phyloP scores from a whole-genome alignment of 2,329 filamentous ascomycete species.

The Ophiostoma novo-ulmi region DNA sequence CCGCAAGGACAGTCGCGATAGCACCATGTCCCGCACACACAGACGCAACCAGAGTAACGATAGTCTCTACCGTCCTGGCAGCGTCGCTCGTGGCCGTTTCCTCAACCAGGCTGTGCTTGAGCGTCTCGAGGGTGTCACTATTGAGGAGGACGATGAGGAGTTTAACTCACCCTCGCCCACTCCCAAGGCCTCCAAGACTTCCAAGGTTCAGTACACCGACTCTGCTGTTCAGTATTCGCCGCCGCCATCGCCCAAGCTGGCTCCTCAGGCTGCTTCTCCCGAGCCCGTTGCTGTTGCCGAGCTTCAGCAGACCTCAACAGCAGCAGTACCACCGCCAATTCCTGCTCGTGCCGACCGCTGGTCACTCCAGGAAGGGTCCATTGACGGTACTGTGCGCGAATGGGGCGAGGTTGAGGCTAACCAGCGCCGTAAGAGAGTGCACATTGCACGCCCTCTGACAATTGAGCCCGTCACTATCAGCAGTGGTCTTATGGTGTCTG shows the following conservation, averaged over 20 bases:
- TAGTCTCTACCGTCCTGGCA: conserved; percentile 52
- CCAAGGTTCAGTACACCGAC: conserved; percentile 58
- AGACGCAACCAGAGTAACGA: conserved; percentile 55
- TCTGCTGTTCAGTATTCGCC: conserved; percentile 79
- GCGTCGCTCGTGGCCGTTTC: conserved; percentile 49
- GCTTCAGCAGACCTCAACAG: neutral
- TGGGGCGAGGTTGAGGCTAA: conserved; percentile 62
- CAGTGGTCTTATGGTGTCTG: conserved; percentile 56
- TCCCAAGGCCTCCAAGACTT: neutral
- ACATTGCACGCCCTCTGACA: conserved; percentile 46
- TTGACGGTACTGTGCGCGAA: neutral
- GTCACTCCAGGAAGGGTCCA: conserved; percentile 31
- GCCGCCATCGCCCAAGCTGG: conserved; percentile 62
- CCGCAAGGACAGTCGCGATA: conserved; percentile 54
- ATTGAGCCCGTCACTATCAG: conserved; percentile 43
- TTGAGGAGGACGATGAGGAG: conserved; percentile 46
- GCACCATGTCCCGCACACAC: conserved; percentile 43
- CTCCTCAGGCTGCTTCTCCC: conserved; percentile 28
- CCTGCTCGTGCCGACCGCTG: conserved; percentile 34
- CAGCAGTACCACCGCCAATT: conserved; percentile 33
- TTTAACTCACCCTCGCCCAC: conserved; percentile 29
- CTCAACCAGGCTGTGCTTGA: conserved; percentile 54
- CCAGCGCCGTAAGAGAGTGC: conserved; percentile 65
- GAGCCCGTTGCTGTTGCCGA: neutral
- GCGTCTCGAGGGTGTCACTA: conserved; percentile 48